Evolutionary conservation across 2,329 filamentous ascomycete species (phyloP).

Genomic region (Pseudodiploospora longispora): DNA sequence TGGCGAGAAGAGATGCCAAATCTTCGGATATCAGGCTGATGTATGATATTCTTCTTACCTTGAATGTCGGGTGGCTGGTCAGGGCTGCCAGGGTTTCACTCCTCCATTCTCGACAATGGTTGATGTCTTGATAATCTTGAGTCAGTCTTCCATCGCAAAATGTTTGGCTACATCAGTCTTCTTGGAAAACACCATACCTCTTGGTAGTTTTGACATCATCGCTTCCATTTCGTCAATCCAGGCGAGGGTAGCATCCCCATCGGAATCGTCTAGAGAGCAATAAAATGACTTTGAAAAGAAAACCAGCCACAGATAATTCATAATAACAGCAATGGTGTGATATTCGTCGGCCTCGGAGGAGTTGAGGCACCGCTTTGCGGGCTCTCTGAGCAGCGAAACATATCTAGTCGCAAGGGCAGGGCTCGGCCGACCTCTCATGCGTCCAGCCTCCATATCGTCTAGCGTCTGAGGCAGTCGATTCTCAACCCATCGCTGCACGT

Average conservation of each 20-base stretch:
- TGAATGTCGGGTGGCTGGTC: constrained; percentile 23
- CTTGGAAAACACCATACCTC: constrained; percentile 16
- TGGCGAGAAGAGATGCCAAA: constrained; percentile 22
- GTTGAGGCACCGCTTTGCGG: constrained; percentile 23
- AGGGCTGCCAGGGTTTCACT: constrained; percentile 28
- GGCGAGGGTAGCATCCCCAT: constrained; percentile 19
- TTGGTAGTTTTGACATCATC: constrained; percentile 24
- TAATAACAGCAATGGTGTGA: constrained; percentile 27
- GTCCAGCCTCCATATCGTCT: constrained; percentile 23
- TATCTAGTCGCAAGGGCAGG: constrained; percentile 22
- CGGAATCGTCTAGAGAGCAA: constrained; percentile 25
- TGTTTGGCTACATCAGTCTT: not conserved
- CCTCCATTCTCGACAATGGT: constrained; percentile 29
- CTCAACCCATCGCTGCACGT: constrained; percentile 29
- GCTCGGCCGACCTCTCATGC: constrained; percentile 15
- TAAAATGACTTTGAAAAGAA: constrained; percentile 30
- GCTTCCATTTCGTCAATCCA: constrained; percentile 27
- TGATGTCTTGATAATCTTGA: constrained; percentile 16
- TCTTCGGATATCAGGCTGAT: constrained; percentile 24
- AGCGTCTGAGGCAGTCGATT: constrained; percentile 22
- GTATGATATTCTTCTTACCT: constrained; percentile 19
- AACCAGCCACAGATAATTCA: constrained; percentile 29
- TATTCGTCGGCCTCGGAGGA: constrained; percentile 26
- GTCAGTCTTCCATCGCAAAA: constrained; percentile 4
- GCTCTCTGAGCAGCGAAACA: constrained; percentile 25